Base-by-base conservation (phyloP, 1,284 basidiomycete species). In the Cystobasidium sp. region DNA sequence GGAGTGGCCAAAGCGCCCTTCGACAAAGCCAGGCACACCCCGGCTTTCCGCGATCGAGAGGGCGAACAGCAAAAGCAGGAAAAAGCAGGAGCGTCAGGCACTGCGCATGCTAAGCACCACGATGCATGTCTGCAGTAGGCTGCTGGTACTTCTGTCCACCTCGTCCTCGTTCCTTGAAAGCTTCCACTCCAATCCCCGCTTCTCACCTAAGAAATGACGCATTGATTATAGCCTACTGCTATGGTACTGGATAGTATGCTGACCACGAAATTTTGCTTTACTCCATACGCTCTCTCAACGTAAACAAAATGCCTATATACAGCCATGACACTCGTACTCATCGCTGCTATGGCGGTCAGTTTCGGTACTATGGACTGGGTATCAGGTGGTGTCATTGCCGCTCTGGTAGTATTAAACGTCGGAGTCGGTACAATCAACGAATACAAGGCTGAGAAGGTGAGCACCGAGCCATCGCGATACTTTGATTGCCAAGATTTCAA, bases 301-400 rank as follows among this genome's bases (percentile, higher is more conserved):
- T n/a, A n/a, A n/a, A 31, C 31, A 31, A 31, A 31, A 31, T 31
- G 31, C 31, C 1, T 31, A 31, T 43, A 7, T 14, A 14, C 49
- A 78, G 77, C 75, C 69, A 9, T 65, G 83, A 81, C 81, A 3
- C 70, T 83, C 20, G 81, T 83, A 14, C 80, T 82, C 20, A 71
- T 71, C 18, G 47, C 61, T 12, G 74, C 68, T 22, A 68, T 74
- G 72, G 72, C 72, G 20, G 72, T 68, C 53, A 61, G 52, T 64
- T 74, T 67, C 70, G 59, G 80, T 12, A 66, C 62, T 7, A 49
- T 58, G 63, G 87, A 88, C 76, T 90, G 85, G 82, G 86, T 89
- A 74, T 87, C 86, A 78, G 88, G 87, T 31, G 88, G 86, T 69
- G 88, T 90, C 49, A 87, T 89, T 74, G 86, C 86, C 14, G 87